Evolutionary conservation across 208 protist genomes (phyloP).

Genomic region (Leishmania mexicana): DNA sequence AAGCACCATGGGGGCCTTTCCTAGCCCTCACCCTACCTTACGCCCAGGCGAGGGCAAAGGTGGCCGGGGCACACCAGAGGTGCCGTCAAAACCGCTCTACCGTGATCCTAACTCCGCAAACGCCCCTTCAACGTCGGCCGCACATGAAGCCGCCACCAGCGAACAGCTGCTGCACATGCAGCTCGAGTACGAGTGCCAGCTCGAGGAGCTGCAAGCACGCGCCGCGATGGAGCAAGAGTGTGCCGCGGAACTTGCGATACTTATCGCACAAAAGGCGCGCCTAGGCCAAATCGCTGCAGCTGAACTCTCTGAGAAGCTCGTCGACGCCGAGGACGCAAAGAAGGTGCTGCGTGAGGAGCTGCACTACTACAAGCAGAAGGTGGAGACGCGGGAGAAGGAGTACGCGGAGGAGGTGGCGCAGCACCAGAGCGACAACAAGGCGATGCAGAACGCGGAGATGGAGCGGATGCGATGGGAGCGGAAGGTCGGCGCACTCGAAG

Average conservation of each 20-base stretch:
- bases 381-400: slow-evolving; percentile 24
- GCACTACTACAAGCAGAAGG: slow-evolving; percentile 30
- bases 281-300: slow-evolving; percentile 19
- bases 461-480: slow-evolving; percentile 40
- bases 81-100: not conserved
- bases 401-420: slow-evolving; percentile 23
- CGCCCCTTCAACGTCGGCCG: not conserved
- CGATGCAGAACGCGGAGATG: slow-evolving; percentile 38
- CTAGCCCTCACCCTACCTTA: not conserved
- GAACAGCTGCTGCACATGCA: slow-evolving; percentile 11
- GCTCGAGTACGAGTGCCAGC: slow-evolving; percentile 36
- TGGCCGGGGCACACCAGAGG: not conserved
- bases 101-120: not conserved
- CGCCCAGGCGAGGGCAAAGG: not conserved
- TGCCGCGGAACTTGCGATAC: slow-evolving; percentile 6
- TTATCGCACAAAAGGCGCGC: slow-evolving; percentile 17
- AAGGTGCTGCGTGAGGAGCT: slow-evolving; percentile 29
- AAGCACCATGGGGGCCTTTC: not conserved
- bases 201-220: slow-evolving; percentile 37
- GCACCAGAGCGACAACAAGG: slow-evolving; percentile 28
- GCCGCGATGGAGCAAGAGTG: slow-evolving; percentile 37
- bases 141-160: slow-evolving; percentile 3
- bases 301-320: slow-evolving; percentile 15
- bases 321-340: slow-evolving; percentile 25
- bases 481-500: slow-evolving; percentile 38